phyloP scores from a whole-genome alignment of 768 basidiomycete species.

The Leccinum boreale region DNA sequence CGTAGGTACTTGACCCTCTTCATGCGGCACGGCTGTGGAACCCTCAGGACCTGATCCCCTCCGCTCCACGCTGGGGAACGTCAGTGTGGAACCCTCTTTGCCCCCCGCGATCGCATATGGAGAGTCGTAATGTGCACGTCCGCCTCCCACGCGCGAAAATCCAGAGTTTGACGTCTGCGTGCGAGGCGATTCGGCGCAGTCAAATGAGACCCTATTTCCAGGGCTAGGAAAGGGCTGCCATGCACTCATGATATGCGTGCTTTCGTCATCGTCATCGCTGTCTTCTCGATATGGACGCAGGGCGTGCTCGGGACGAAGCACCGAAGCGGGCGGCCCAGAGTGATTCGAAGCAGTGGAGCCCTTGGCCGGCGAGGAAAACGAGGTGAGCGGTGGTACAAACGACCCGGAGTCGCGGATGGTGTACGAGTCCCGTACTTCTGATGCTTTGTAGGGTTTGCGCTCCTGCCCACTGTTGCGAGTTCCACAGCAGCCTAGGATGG shows the following conservation, averaged over 20 bases:
- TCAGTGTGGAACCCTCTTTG: slow-evolving; percentile 52
- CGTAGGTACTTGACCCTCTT: slow-evolving; percentile 44
- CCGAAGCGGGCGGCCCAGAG: slow-evolving; percentile 60
- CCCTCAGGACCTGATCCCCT: slow-evolving; percentile 26
- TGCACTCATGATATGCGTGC: slow-evolving; percentile 90
- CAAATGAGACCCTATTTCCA: slow-evolving; percentile 19
- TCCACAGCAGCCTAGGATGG: slow-evolving; percentile 65
- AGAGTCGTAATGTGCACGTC: slow-evolving; percentile 77
- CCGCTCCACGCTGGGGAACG: slow-evolving; percentile 64
- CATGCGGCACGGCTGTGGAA: slow-evolving; percentile 23
- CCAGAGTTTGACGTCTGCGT: slow-evolving; percentile 46
- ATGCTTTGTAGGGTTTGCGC: slow-evolving; percentile 23
- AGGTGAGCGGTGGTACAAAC: slow-evolving; percentile 42
- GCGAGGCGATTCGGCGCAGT: slow-evolving; percentile 27
- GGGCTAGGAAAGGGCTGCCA: slow-evolving; percentile 73
- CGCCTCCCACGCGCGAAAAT: slow-evolving; percentile 86
- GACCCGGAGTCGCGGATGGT: slow-evolving; percentile 43
- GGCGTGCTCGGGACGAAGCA: slow-evolving; percentile 77
- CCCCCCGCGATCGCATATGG: slow-evolving; percentile 73
- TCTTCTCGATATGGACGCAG: slow-evolving; percentile 74
- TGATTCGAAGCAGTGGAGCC: slow-evolving; percentile 33
- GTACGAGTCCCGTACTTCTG: slow-evolving; percentile 29
- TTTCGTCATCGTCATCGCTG: slow-evolving; percentile 65
- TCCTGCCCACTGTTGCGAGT: slow-evolving; percentile 37
- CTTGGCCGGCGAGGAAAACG: slow-evolving; percentile 28